These are phyloP conservation scores for Raffaelea arxii DNA, from an alignment of 2,329 filamentous ascomycete species.

Conservation along the genomic window DNA sequence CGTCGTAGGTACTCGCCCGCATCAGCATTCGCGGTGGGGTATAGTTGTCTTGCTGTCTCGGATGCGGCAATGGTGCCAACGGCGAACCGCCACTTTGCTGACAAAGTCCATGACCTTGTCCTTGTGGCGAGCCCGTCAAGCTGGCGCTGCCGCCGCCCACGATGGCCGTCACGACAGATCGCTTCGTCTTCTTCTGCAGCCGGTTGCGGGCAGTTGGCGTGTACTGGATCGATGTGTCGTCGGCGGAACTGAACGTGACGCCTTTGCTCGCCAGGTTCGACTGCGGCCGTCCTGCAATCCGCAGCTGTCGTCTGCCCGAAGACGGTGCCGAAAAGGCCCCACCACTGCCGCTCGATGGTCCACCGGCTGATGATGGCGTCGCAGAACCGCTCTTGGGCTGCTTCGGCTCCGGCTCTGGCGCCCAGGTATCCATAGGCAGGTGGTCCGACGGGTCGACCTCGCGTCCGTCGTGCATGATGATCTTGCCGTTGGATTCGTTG, in stretches of 20 bases:
- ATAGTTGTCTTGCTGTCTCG: conserved; percentile 37
- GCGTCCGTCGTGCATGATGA: conserved; percentile 65
- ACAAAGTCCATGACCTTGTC: too few relatives aligned
- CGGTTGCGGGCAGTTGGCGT: conserved; percentile 40
- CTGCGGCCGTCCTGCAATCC: conserved; percentile 39
- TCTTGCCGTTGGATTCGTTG: conserved; percentile 53
- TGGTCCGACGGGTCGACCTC: conserved; percentile 76
- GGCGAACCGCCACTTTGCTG: conserved; percentile 39
- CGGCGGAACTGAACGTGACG: conserved; percentile 21
- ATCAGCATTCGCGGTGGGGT: conserved; percentile 33
- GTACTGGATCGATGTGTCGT: conserved; percentile 19
- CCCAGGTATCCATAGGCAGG: conserved; percentile 67
- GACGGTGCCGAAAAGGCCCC: conserved; percentile 38
- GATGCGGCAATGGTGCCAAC: conserved; percentile 41
- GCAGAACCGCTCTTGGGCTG: conserved; percentile 16
- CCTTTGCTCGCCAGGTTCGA: conserved; percentile 15
- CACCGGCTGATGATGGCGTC: not conserved
- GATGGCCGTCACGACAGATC: conserved; percentile 26
- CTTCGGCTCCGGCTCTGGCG: conserved; percentile 63
- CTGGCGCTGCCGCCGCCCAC: conserved; percentile 15
- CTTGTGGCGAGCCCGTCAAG: conserved; percentile 12
- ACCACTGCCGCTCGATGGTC: conserved; percentile 16
- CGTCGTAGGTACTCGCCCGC: conserved; percentile 42
- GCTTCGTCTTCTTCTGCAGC: conserved; percentile 53
- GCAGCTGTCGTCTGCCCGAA: conserved; percentile 40